A percentile compares a stretch with the other conserved stretches of the same genome.
Conservation (phyloP, 140 eudicot species). For the Bidens hawaiensis region DNA sequence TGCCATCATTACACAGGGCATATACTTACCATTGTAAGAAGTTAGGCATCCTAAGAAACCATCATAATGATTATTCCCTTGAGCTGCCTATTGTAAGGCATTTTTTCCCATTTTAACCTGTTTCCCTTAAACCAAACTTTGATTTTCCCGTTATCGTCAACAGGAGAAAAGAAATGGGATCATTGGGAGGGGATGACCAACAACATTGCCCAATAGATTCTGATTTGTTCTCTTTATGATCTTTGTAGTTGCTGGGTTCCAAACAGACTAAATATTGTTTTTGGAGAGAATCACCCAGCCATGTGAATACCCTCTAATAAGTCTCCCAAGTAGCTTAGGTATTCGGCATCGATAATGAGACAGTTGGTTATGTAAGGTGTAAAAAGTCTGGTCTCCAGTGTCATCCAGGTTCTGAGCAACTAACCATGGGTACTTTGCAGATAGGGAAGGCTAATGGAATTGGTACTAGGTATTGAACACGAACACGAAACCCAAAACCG, state of each 20-base stretch:
- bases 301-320: conserved; percentile 1
- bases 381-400: background rate
- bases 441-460: background rate
- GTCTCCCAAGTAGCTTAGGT: conserved; percentile 1
- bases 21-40: background rate
- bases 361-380: background rate
- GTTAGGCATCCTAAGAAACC: background rate
- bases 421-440: background rate
- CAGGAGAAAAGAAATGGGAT: conserved; percentile 13
- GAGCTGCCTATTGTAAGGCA: background rate
- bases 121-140: too few relatives aligned
- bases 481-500: too few relatives aligned
- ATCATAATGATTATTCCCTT: background rate
- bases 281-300: conserved; percentile 15
- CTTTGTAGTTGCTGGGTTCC: too few relatives aligned
- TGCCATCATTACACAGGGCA: background rate
- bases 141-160: background rate
- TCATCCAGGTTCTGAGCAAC: background rate
- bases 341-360: background rate
- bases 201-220: background rate
- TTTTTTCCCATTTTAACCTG: background rate
- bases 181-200: conserved; percentile 6
- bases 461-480: too few relatives aligned
- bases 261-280: background rate
- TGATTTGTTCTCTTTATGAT: background rate